A percentile compares a stretch with the other conserved stretches of the same genome.
Conservation (phyloP, 2,329 filamentous ascomycete genomes). For the Rutstroemia sp. region DNA sequence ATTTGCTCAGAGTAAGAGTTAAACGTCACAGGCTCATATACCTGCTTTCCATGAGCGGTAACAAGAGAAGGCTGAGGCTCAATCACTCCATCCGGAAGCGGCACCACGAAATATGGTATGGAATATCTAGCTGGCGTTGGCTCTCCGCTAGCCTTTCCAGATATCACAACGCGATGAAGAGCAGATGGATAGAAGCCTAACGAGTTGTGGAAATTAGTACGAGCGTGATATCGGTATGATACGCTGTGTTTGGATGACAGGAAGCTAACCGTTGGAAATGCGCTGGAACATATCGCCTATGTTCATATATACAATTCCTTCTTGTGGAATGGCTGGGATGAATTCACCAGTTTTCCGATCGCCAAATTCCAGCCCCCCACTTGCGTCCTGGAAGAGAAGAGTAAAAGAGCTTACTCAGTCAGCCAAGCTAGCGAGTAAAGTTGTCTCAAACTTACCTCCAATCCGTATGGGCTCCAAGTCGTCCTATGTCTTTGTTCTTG, state of each 20-base stretch:
- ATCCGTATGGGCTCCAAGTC: background rate
- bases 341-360: background rate
- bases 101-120: background rate
- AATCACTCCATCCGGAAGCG: background rate
- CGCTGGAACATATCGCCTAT: background rate
- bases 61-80: background rate
- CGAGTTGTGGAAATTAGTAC: background rate
- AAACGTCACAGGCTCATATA: background rate
- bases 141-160: background rate
- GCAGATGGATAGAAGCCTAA: background rate
- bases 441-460: background rate
- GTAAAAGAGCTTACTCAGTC: background rate
- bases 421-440: background rate
- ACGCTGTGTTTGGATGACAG: background rate
- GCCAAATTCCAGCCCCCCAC: background rate
- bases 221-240: background rate
- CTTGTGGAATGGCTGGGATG: background rate
- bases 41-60: background rate
- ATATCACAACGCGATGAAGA: background rate
- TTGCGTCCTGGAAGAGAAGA: background rate
- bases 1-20: background rate
- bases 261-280: background rate
- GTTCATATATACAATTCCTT: background rate
- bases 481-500: background rate
- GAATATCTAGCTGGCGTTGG: background rate